Base-by-base conservation (phyloP, 75 land plant genomes). In the Cryptomeria japonica region DNA sequence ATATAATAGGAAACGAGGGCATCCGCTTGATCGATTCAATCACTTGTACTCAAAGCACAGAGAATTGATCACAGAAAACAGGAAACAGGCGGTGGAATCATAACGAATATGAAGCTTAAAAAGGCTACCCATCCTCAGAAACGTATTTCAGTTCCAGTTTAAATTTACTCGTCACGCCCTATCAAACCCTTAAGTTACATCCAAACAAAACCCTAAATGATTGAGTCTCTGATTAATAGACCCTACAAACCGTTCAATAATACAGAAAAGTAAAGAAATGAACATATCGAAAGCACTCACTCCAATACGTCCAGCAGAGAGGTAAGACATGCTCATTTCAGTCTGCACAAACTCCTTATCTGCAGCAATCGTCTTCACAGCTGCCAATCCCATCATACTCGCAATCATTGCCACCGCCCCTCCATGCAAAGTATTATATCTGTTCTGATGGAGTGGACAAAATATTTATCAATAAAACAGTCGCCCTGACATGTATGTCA, bases 371-470 rank as follows among this genome's bases (percentile, higher is more conserved):
- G 95, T 92, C 90, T 87, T 89, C 73, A 89, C 92, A 86, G 91
- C 89, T 56, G 89, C 93, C 36, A 87, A 42, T 22, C 92, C 87
- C 41, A 92, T 86, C 78, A 34, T 68, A 82, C 88, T 91, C 13
- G 93, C 92, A 7, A 92, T 68, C 1, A 88, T 76, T 1, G 89
- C 93, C 75, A 92, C 91, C 5, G 91, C 93, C 37, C 95, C 95
- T 89, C 95, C 95, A 86, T 94, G 93, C 56, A 92, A 28, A 37
- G 89, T 88, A 34, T 87, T 87, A 84, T 84, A 93, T 31, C 82
- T 37, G 38, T 93, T 93, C 93, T 93, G 61, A 7, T 80, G 15
- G 14, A 78, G 77, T 19, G 41, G 22, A 18, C 80, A 42, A 41
- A 80, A 80, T 2, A 42, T 80, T 80, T 58, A 58, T 58, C 4